Percentiles rank a stretch among this genome's conserved stretches.
Conservation (phyloP, 116 monocot species). For the Posidonia oceanica region DNA sequence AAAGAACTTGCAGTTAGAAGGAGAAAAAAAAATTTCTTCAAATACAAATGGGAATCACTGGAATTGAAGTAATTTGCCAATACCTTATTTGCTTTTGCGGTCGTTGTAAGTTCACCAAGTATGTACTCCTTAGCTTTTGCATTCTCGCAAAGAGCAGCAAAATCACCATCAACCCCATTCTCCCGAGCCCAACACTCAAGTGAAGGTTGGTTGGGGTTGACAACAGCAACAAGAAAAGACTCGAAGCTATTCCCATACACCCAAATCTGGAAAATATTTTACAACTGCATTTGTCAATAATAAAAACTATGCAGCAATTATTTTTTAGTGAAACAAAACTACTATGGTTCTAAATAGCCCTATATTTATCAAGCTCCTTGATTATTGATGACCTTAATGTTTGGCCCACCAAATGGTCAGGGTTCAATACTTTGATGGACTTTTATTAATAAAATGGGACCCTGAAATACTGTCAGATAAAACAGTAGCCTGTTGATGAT, state of each 20-base stretch:
- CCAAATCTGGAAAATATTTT: conserved; percentile 61
- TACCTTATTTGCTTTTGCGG: conserved; percentile 62
- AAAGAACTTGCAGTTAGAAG: not conserved
- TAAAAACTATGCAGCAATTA: not conserved
- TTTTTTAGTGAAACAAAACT: not conserved
- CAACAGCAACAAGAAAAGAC: conserved; percentile 72
- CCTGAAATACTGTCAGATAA: too few species aligned
- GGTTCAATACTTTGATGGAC: too few species aligned
- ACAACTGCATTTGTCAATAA: not conserved
- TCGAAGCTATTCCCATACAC: conserved; percentile 94
- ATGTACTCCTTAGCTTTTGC: conserved; percentile 65
- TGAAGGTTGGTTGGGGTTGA: conserved; percentile 69
- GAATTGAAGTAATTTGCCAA: not conserved
- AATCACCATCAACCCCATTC: conserved; percentile 58
- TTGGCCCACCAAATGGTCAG: not conserved
- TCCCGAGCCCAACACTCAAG: conserved; percentile 68
- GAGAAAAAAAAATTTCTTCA: not conserved
- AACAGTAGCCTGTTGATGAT: too few species aligned
- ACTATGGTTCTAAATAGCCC: not conserved
- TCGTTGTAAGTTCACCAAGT: conserved; percentile 54
- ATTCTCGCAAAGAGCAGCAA: conserved; percentile 50
- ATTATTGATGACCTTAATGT: not conserved
- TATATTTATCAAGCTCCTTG: not conserved
- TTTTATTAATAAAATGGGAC: too few species aligned
- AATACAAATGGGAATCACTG: not conserved